phyloP scores from a whole-genome alignment of 768 basidiomycete species.

The Peribolospora kevripleyi region DNA sequence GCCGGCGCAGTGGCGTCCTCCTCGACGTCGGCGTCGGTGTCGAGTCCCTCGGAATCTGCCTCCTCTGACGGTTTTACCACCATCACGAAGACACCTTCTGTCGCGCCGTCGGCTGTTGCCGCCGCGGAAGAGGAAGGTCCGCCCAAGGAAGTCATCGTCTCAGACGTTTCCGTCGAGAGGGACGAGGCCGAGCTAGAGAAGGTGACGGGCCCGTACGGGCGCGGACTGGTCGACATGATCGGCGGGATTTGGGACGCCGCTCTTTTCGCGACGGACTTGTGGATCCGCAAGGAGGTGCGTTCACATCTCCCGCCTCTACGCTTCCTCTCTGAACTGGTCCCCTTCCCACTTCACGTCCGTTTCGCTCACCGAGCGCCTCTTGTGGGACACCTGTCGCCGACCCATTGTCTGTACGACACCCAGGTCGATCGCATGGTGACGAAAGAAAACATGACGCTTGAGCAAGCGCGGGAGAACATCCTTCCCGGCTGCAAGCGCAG shows the following conservation, averaged over 20 bases:
- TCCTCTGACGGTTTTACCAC: neutral
- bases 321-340: no score
- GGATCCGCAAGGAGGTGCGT: no score
- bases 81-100: neutral
- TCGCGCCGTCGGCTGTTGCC: neutral
- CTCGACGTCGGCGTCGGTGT: neutral
- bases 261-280: constrained; percentile 7
- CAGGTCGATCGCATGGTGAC: no score
- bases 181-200: constrained; percentile 3
- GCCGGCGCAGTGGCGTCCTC: neutral
- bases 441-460: no score
- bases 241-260: constrained; percentile 12
- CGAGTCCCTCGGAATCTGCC: neutral
- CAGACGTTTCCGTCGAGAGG: constrained; percentile 1
- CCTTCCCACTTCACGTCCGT: no score
- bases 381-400: no score
- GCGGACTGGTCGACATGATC: constrained; percentile 12
- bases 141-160: neutral
- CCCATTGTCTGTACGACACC: no score
- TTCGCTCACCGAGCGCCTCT: no score
- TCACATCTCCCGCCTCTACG: no score
- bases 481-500: no score
- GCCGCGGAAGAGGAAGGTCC: neutral
- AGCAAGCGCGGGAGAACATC: no score
- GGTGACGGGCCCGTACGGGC: constrained; percentile 6